Conservation (phyloP, 1,139 yeast genomes). For the Sugiyamaella japonica region DNA sequence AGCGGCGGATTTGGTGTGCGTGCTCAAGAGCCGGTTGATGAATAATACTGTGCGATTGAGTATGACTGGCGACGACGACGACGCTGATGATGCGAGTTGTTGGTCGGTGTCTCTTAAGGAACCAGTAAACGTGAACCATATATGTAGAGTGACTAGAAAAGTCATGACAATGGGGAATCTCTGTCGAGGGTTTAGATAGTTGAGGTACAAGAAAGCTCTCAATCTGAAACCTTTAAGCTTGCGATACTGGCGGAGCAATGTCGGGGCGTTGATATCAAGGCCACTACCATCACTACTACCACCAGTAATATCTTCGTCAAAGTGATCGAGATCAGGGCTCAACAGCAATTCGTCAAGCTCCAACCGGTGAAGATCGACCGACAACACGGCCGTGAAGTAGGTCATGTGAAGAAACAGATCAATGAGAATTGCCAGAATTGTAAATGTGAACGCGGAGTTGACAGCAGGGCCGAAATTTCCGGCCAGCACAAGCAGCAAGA, state of each 20-base stretch:
- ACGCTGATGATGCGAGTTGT: background rate
- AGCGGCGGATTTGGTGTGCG: background rate
- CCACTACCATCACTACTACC: no score
- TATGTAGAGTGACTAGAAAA: constrained; percentile 6
- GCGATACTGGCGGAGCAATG: constrained; percentile 8
- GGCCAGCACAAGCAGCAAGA: constrained; percentile 31
- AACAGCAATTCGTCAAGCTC: constrained; percentile 57
- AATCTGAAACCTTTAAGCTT: constrained; percentile 7
- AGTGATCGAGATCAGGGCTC: constrained; percentile 3
- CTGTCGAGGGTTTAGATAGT: constrained; percentile 20
- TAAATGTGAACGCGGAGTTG: constrained; percentile 34
- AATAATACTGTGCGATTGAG: constrained; percentile 5
- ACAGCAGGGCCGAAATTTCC: background rate
- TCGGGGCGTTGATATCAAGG: background rate
- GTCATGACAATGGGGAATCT: constrained; percentile 17
- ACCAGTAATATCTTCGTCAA: background rate
- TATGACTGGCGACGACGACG: background rate
- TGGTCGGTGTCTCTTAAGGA: background rate
- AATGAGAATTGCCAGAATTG: constrained; percentile 48
- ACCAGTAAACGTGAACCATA: constrained; percentile 10
- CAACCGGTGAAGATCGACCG: constrained; percentile 63
- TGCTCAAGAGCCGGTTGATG: background rate
- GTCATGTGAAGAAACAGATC: constrained; percentile 64
- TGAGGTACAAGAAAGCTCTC: constrained; percentile 23
- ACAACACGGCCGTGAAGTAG: constrained; percentile 61